A percentile compares a stretch with the other conserved stretches of the same genome.
Evolutionary conservation across 2,329 filamentous ascomycete species (phyloP).

Genomic region (Metarhizium humberi): DNA sequence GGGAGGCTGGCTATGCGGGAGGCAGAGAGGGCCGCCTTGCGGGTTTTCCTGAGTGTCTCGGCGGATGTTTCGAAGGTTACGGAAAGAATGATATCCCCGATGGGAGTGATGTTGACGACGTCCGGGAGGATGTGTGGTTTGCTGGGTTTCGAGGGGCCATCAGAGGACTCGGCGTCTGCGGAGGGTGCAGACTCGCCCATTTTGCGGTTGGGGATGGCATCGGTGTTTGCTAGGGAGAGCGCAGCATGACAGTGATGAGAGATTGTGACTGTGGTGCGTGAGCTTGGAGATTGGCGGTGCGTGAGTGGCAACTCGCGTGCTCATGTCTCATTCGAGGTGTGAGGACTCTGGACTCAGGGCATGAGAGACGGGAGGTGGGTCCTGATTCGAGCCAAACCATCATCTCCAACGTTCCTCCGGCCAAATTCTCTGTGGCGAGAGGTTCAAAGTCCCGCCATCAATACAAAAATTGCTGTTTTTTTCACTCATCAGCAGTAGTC

Average conservation of each 20-base stretch:
- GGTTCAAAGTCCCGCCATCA: too few relatives aligned
- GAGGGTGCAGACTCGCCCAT: constrained; percentile 10
- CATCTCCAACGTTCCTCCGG: too few relatives aligned
- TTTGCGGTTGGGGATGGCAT: constrained; percentile 1
- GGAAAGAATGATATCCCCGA: constrained; percentile 57
- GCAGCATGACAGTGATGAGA: neutral
- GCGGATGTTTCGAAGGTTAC: constrained; percentile 54
- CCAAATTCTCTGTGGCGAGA: too few relatives aligned
- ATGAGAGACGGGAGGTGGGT: neutral
- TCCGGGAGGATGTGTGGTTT: neutral
- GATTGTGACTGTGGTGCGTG: neutral
- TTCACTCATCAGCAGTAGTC: too few relatives aligned
- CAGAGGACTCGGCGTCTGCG: constrained; percentile 6
- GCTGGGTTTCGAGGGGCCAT: neutral
- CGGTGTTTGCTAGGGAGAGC: constrained; percentile 4
- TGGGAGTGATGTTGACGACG: constrained; percentile 41
- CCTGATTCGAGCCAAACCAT: neutral
- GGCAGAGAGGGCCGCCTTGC: constrained; percentile 26
- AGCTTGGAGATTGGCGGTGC: neutral
- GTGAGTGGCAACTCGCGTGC: neutral
- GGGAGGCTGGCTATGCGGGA: constrained; percentile 17
- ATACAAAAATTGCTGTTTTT: neutral
- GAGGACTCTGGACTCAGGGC: neutral
- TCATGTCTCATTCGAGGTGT: neutral
- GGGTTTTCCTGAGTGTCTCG: constrained; percentile 36